Evolutionary conservation across 2,329 filamentous ascomycete species (phyloP), one percentile per base, ranked within the genome.

Genomic region (Neofusicoccum laricinum): DNA sequence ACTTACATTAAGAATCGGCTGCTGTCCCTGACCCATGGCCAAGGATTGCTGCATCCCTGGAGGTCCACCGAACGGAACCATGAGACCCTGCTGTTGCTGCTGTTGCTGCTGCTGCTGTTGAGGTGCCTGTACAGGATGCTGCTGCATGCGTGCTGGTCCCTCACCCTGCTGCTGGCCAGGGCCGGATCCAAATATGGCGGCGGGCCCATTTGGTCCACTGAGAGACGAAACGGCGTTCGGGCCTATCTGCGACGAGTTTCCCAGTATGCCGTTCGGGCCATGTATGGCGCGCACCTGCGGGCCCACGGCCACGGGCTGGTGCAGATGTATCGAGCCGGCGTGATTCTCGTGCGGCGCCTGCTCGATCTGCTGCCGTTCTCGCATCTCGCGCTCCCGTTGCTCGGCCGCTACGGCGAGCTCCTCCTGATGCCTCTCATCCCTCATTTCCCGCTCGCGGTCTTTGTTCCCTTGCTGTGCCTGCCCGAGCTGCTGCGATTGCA

Each of bases 251-350:
- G 75, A 86, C 79, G 69, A 84, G 86, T 81, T 80, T 14, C 78
- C 78, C 43, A 98, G 86, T 40, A 98, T 84, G 8, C 94, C 94
- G 69, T 95, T 94, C 1, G 94, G 94, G 50, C 93, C 96, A 75
- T 97, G 94, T 64, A 97, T 96, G 61, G 92, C 90, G 68, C 64
- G 90, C 80, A 67, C 92, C 82, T 78, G 93, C 83, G 73, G 93
- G 88, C 79, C 80, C 2, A 83, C 79, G 67, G 94, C 94, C 65
- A 97, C 93, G 4, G 94, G 94, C 77, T 98, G 94, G 78, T 98
- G 94, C 71, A 98, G 89, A 63, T 93, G 92, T 63, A 97, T 91
- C 2, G 93, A 92, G 64, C 90, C 92, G 43, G 91, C 89, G 73
- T 91, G 93, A 78, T 90, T 95, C 76, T 97, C 93, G 73, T 95